Percentiles rank a stretch among this genome's conserved stretches.
These are phyloP conservation scores for Drechslerella dactyloides DNA, from an alignment of 2,329 filamentous ascomycete species.

Conservation along the genomic window DNA sequence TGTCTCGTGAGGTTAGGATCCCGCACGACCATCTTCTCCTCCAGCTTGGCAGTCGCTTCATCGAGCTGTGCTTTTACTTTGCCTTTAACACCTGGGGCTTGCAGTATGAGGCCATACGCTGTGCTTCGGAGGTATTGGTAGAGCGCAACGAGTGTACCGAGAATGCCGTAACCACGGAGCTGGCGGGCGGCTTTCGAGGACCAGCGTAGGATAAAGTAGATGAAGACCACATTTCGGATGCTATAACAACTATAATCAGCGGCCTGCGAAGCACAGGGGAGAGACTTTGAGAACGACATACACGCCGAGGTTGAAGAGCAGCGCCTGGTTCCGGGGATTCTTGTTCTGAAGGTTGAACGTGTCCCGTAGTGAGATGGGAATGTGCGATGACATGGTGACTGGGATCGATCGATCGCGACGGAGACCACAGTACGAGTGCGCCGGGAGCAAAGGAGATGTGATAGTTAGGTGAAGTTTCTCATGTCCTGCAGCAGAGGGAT, in stretches of 20 bases:
- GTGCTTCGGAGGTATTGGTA: constrained; percentile 75
- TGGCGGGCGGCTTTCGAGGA: constrained; percentile 80
- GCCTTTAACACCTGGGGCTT: constrained; percentile 81
- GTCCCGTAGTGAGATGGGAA: constrained; percentile 46
- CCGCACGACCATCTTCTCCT: constrained; percentile 79
- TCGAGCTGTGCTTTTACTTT: constrained; percentile 84
- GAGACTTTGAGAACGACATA: not conserved
- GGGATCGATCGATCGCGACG: not conserved
- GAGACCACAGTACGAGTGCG: constrained; percentile 1
- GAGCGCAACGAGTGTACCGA: constrained; percentile 77
- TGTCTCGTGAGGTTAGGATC: constrained; percentile 75
- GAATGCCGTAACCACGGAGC: constrained; percentile 82
- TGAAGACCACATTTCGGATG: constrained; percentile 83
- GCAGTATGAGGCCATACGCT: constrained; percentile 83
- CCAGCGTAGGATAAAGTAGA: constrained; percentile 85
- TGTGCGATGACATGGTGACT: constrained; percentile 39
- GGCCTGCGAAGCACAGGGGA: not conserved
- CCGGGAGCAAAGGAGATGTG: constrained; percentile 15
- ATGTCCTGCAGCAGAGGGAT: constrained; percentile 17
- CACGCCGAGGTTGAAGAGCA: constrained; percentile 47
- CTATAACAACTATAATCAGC: constrained; percentile 60
- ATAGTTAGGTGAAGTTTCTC: constrained; percentile 16
- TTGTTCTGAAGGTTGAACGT: constrained; percentile 45
- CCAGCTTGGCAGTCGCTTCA: constrained; percentile 78
- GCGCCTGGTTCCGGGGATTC: constrained; percentile 43